Evolutionary conservation across 2,329 filamentous ascomycete species (phyloP), one percentile per base, ranked within the genome.

Genomic region (Beauveria australis): DNA sequence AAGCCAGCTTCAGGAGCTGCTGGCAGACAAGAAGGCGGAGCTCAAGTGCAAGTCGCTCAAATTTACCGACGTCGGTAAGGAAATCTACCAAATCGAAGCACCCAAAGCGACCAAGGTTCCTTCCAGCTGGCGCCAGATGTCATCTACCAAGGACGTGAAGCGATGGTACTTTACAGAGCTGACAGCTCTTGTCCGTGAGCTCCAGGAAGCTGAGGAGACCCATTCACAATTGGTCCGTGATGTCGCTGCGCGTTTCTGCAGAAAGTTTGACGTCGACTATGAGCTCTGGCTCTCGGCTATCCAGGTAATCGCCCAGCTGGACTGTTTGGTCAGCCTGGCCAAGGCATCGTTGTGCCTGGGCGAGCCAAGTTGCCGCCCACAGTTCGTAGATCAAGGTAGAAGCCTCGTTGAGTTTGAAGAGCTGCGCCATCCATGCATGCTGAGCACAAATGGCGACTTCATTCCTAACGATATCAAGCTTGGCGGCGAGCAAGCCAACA

Each of bases 381-480:
- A 81, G n/a, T 97, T 99, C 70, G 83, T 96, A 3, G 88, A 97
- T 22, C 82, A 89, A 54, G 88, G 94, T 64, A 85, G 92, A 52
- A 95, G 90, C 68, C 83, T 94, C 8, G 79, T 99, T n/a, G 89
- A 97, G 62, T 96, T 99, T 68, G 82, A 89, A 59, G 93, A 97
- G 69, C 84, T 99, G 60, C 88, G 94, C 40, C 94, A 99, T 70
- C 94, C 94, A 3, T 99, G 94, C 76, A 95, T 99, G 83, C 80
- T 92, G 63, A 90, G 89, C 63, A 89, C 88, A 3, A 90, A 96
- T 2, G 87, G 88, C 58, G 92, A 97, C 73, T 99, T 99, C 69
- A 99, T 99, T 63, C 94, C 94, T 4, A 99, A 99, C 68, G 89
- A 97, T 70, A 85, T 99, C 65, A 85, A 85, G 62, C 85, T 99